Percentiles rank a stretch among this genome's conserved stretches.
These are phyloP conservation scores for Cochlearia excelsa DNA, from an alignment of 345 rosid genomes.

Conservation along the genomic window DNA sequence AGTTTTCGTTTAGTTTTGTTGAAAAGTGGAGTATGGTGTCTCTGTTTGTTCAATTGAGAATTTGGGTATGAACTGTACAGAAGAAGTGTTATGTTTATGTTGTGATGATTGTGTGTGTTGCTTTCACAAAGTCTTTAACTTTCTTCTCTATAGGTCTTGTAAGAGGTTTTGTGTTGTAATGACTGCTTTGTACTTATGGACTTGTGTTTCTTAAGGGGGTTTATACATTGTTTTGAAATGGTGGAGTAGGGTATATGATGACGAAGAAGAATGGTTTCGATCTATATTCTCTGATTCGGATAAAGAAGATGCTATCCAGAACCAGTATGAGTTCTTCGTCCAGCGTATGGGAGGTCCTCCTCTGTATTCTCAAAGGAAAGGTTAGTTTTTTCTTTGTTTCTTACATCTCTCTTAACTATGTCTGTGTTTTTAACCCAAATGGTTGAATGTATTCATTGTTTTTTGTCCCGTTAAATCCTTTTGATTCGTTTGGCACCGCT, in stretches of 20 bases:
- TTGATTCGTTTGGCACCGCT: background rate
- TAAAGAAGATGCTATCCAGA: slow-evolving; percentile 87
- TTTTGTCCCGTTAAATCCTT: background rate
- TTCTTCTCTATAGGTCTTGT: background rate
- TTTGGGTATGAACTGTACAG: background rate
- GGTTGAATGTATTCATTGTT: too few species aligned
- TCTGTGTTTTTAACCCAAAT: background rate
- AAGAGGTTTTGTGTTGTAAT: background rate
- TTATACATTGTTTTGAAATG: slow-evolving; percentile 2
- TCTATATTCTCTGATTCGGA: slow-evolving; percentile 64
- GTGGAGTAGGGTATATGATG: slow-evolving; percentile 70
- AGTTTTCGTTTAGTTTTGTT: background rate
- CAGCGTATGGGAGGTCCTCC: slow-evolving; percentile 97
- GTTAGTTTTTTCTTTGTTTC: slow-evolving; percentile 26
- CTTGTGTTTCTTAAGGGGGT: background rate
- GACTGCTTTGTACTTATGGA: background rate
- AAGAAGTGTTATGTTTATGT: background rate
- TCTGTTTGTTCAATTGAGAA: slow-evolving; percentile 6
- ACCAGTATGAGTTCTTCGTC: slow-evolving; percentile 88
- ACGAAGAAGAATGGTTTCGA: slow-evolving; percentile 85
- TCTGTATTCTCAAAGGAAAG: slow-evolving; percentile 78
- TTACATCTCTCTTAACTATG: too few species aligned
- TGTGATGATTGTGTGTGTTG: background rate
- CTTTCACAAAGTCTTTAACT: background rate
- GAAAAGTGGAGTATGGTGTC: background rate